Percentiles rank a stretch among this genome's conserved stretches.
These are phyloP conservation scores for Monosporozyma aerobia DNA, from an alignment of 805 yeast genomes.

Conservation along the genomic window DNA sequence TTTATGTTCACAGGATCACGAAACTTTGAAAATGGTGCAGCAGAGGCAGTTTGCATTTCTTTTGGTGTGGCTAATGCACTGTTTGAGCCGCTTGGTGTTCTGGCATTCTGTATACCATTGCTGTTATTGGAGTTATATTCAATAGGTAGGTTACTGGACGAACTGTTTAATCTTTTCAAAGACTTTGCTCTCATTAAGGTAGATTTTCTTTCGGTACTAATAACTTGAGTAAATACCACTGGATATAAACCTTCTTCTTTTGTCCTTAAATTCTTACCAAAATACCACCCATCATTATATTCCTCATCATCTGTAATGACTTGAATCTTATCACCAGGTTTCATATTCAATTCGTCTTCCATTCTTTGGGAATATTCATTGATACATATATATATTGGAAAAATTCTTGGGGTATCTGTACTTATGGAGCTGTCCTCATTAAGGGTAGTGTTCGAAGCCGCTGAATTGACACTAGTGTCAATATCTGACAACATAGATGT, in stretches of 20 bases:
- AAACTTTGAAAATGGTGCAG: constrained; percentile 3
- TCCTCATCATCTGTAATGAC: constrained; percentile 88
- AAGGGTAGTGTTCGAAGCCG: constrained; percentile 2
- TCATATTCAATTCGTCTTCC: constrained; percentile 79
- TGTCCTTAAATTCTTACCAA: constrained; percentile 70
- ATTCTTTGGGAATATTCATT: constrained; percentile 82
- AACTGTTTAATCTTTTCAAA: constrained; percentile 36
- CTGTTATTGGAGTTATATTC: not conserved
- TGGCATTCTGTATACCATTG: not conserved
- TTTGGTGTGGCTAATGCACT: constrained; percentile 23
- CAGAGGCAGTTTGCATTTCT: constrained; percentile 19
- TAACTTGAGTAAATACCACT: constrained; percentile 67
- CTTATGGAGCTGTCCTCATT: constrained; percentile 1
- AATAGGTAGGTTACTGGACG: constrained; percentile 8
- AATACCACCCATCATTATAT: constrained; percentile 95
- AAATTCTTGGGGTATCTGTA: constrained; percentile 7
- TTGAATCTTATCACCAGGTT: constrained; percentile 77
- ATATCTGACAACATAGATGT: constrained; percentile 7
- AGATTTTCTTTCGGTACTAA: constrained; percentile 33
- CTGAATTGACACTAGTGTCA: constrained; percentile 3
- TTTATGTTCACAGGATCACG: not conserved
- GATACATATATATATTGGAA: constrained; percentile 46
- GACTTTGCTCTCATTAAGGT: constrained; percentile 50
- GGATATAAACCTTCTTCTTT: constrained; percentile 84
- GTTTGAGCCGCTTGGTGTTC: constrained; percentile 8